These are phyloP conservation scores for Quercus wislizeni DNA, from an alignment of 306 rosid genomes.

Conservation along the genomic window DNA sequence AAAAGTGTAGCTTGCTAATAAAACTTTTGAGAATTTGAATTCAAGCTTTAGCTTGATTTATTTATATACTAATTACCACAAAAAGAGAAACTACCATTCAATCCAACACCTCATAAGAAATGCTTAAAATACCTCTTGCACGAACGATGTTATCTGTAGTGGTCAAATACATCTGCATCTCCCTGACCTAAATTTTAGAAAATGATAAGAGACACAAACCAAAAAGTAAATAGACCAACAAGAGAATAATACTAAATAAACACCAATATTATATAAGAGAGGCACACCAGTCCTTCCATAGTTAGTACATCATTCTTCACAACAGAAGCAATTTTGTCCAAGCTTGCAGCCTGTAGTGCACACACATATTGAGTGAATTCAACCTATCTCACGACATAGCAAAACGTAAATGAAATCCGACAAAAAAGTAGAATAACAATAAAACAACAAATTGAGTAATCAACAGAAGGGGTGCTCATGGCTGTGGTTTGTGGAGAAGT, in stretches of 20 bases:
- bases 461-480: no score
- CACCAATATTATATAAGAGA: neutral
- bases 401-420: neutral
- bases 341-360: constrained; percentile 58
- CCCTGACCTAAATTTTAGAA: constrained; percentile 51
- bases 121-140: constrained; percentile 58
- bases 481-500: no score
- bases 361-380: constrained; percentile 9
- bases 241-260: neutral
- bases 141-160: constrained; percentile 65
- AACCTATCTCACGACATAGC: constrained; percentile 2
- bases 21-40: neutral
- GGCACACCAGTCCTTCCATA: constrained; percentile 60
- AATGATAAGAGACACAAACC: neutral
- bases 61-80: neutral
- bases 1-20: neutral
- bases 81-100: neutral
- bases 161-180: constrained; percentile 85
- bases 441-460: neutral
- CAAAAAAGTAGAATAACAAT: neutral
- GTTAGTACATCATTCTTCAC: constrained; percentile 57
- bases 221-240: constrained; percentile 12
- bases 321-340: constrained; percentile 57
- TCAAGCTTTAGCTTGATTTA: neutral
- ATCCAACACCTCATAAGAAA: neutral